Evolutionary conservation across 2,329 filamentous ascomycete species (phyloP).

Genomic region (Harringtonia aguacate): DNA sequence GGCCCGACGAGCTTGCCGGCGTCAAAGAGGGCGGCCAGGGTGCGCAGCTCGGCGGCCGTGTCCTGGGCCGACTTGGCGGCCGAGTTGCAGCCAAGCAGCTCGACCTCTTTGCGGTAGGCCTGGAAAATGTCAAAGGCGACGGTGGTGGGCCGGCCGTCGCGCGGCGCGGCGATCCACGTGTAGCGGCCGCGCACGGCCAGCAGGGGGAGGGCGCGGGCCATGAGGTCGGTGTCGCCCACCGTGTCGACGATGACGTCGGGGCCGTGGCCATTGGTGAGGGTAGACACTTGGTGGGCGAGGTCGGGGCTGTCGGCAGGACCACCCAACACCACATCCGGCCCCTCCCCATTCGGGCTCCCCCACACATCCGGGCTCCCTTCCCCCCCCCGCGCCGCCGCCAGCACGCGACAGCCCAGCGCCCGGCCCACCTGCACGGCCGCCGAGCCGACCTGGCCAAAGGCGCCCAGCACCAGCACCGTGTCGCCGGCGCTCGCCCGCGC

Average conservation of each 20-base stretch:
- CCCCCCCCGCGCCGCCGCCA: not conserved
- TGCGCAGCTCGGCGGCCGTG: not conserved
- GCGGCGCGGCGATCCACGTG: not conserved
- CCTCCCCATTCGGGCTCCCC: too few species aligned
- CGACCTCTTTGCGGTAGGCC: constrained; percentile 1
- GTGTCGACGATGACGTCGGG: not conserved
- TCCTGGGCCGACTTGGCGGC: not conserved
- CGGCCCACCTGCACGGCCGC: not conserved
- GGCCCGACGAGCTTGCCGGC: not conserved
- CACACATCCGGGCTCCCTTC: not conserved
- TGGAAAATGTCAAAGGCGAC: not conserved
- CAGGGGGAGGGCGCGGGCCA: not conserved
- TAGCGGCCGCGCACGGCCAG: not conserved
- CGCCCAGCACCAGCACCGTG: not conserved
- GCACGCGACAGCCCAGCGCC: not conserved
- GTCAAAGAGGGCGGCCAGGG: not conserved
- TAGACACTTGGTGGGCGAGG: not conserved
- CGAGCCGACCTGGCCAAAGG: not conserved
- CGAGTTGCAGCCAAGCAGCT: constrained; percentile 1
- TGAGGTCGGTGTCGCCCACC: not conserved
- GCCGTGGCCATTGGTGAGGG: not conserved
- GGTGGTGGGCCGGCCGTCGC: not conserved
- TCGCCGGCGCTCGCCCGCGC: not conserved
- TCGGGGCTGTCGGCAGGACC: not conserved
- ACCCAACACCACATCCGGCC: too few species aligned